Conservation (phyloP, 306 rosid genomes). For the Glycine latifolia region DNA sequence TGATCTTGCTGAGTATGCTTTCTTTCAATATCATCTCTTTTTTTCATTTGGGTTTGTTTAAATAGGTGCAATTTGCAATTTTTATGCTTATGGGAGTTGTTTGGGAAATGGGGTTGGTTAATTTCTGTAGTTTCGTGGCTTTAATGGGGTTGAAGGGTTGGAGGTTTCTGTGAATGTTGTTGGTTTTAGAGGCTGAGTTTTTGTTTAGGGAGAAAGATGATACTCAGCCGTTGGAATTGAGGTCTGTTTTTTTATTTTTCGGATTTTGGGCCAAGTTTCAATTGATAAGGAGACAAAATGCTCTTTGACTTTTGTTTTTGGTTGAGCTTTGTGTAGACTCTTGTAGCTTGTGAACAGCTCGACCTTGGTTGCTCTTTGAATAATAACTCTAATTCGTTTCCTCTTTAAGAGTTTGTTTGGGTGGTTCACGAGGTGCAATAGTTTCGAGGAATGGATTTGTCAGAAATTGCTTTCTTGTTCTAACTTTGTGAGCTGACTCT, state of each 20-base stretch:
- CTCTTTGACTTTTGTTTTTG: slow-evolving; percentile 48
- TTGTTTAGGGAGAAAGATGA: neutral
- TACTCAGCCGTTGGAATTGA: slow-evolving; percentile 33
- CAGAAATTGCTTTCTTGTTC: slow-evolving; percentile 17
- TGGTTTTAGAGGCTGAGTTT: slow-evolving; percentile 37
- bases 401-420: neutral
- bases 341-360: slow-evolving; percentile 37
- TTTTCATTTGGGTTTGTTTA: neutral
- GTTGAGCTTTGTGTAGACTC: slow-evolving; percentile 30
- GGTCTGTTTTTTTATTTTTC: slow-evolving; percentile 24
- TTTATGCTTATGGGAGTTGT: slow-evolving; percentile 22
- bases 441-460: slow-evolving; percentile 23
- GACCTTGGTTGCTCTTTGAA: slow-evolving; percentile 36
- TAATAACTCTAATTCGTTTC: slow-evolving; percentile 15
- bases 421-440: slow-evolving; percentile 31
- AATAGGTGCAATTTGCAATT: slow-evolving; percentile 24
- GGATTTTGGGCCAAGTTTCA: slow-evolving; percentile 44
- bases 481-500: slow-evolving; percentile 6
- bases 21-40: slow-evolving; percentile 34
- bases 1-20: slow-evolving; percentile 95
- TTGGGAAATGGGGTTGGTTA: slow-evolving; percentile 43
- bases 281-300: slow-evolving; percentile 21
- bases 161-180: slow-evolving; percentile 3
- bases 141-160: slow-evolving; percentile 27
- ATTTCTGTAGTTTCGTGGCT: slow-evolving; percentile 38